Evolutionary conservation across 2,329 filamentous ascomycete genomes (phyloP), one percentile per base, ranked within the genome.

Genomic region (Dothistroma septosporum): DNA sequence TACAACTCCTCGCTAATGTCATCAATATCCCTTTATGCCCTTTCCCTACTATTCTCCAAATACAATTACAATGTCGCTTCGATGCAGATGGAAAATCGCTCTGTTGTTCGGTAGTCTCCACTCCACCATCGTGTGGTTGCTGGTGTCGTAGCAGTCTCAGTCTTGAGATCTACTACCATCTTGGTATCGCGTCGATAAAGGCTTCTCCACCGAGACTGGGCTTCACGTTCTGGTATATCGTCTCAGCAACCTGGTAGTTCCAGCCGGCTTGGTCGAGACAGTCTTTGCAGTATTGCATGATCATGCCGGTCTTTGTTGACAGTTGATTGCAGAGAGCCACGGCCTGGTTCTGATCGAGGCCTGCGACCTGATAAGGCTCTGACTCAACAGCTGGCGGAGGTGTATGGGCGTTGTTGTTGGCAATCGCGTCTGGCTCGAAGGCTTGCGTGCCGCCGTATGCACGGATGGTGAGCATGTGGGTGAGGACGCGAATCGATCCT

Each of bases 201-300:
- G 77, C 77, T 32, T 78, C 76, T 19, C 76, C 66, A n/a, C 76
- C 75, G 33, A 81, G 62, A 37, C 66, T 77, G 2, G 70, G 90
- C 80, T 87, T 91, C 60, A 90, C 86, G 66, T 87, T 83, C 64
- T 87, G 83, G 72, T 96, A 97, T 33, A 90, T 85, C 57, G 82
- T 79, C 66, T 92, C 77, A 1, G 92, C 93, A 66, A 84, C 83
- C 41, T 89, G 84, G 53, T 92, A 85, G 72, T 95, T 85, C 91
- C 92, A 97, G 41, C 82, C 84, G 59, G 88, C 90, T 61, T 92
- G 86, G 2, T 85, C 82, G 16, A 97, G 80, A 69, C 93, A 97
- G 80, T 95, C 84, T 67, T 87, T 84, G 1, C 92, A 89, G 73
- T 89, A 96, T 61, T 89, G 81, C 10, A 87, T 76, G 9, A 85